Conservation (phyloP, 1,139 yeast species). For the Sugiyamaella castrensis region DNA sequence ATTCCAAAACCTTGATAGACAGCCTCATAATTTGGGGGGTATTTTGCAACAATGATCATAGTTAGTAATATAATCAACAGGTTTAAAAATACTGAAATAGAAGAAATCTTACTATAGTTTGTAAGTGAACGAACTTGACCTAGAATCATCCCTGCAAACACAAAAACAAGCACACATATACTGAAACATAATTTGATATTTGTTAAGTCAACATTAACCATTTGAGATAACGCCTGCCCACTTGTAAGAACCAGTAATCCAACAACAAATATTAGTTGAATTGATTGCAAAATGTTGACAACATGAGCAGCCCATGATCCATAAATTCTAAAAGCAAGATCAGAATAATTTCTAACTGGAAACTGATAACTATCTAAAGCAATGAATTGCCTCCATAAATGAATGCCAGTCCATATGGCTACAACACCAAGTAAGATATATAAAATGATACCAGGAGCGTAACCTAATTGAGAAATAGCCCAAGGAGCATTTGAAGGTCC, state of each 20-base stretch:
- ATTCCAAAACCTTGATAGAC: slow-evolving; percentile 23
- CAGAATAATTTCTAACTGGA: slow-evolving; percentile 41
- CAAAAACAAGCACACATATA: slow-evolving; percentile 41
- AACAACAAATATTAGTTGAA: slow-evolving; percentile 40
- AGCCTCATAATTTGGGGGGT: slow-evolving; percentile 36
- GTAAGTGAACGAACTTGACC: slow-evolving; percentile 41
- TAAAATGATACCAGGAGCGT: slow-evolving; percentile 41
- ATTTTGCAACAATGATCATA: slow-evolving; percentile 38
- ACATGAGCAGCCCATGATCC: slow-evolving; percentile 33
- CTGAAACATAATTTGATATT: slow-evolving; percentile 36
- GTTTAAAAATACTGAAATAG: slow-evolving; percentile 43
- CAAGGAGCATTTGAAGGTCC: slow-evolving; percentile 44
- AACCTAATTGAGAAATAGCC: slow-evolving; percentile 41
- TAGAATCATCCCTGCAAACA: slow-evolving; percentile 38
- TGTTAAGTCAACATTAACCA: slow-evolving; percentile 27
- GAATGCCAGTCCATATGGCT: slow-evolving; percentile 40
- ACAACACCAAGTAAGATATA: slow-evolving; percentile 38
- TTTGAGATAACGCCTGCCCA: slow-evolving; percentile 41
- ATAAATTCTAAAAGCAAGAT: slow-evolving; percentile 37
- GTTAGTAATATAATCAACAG: slow-evolving; percentile 40
- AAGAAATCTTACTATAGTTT: slow-evolving; percentile 30
- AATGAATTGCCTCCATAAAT: slow-evolving; percentile 32
- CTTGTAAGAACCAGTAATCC: slow-evolving; percentile 39
- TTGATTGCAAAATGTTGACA: slow-evolving; percentile 37
- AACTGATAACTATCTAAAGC: slow-evolving; percentile 39